A percentile compares a stretch with the other conserved stretches of the same genome.
These are phyloP conservation scores for Patellifolia procumbens DNA, from an alignment of 179 eudicot species.

Conservation along the genomic window DNA sequence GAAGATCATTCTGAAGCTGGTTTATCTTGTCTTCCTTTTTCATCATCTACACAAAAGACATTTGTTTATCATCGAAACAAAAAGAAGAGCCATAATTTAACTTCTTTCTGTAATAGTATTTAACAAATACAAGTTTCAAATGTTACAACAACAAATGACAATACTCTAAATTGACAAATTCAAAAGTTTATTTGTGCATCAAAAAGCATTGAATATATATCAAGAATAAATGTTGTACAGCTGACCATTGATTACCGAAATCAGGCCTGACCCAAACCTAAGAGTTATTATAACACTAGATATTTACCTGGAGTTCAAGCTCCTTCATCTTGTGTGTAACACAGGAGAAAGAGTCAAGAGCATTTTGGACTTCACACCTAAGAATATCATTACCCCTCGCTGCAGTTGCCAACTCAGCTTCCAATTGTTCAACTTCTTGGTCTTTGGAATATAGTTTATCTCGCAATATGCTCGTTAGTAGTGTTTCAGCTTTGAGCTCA, in stretches of 20 bases:
- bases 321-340: constrained; percentile 80
- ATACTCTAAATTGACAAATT: background rate
- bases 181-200: background rate
- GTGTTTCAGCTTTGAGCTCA: constrained; percentile 75
- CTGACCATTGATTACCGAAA: too few relatives aligned
- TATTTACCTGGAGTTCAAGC: constrained; percentile 73
- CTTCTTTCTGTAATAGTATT: too few relatives aligned
- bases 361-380: constrained; percentile 77
- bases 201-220: background rate
- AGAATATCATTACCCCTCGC: constrained; percentile 75
- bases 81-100: background rate
- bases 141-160: background rate
- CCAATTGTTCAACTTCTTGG: constrained; percentile 72
- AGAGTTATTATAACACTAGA: background rate
- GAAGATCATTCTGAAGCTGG: constrained; percentile 54
- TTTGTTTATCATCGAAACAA: background rate
- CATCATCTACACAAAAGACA: constrained; percentile 49
- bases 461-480: constrained; percentile 67
- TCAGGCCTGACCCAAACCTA: too few relatives aligned
- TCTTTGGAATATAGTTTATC: constrained; percentile 75
- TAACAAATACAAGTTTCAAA: background rate
- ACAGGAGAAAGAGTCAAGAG: constrained; percentile 68
- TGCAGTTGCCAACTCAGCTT: constrained; percentile 83
- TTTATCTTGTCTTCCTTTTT: constrained; percentile 71
- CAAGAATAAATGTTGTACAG: too few relatives aligned